Conservation (phyloP, 768 basidiomycete genomes). For the Suillus decipiens region DNA sequence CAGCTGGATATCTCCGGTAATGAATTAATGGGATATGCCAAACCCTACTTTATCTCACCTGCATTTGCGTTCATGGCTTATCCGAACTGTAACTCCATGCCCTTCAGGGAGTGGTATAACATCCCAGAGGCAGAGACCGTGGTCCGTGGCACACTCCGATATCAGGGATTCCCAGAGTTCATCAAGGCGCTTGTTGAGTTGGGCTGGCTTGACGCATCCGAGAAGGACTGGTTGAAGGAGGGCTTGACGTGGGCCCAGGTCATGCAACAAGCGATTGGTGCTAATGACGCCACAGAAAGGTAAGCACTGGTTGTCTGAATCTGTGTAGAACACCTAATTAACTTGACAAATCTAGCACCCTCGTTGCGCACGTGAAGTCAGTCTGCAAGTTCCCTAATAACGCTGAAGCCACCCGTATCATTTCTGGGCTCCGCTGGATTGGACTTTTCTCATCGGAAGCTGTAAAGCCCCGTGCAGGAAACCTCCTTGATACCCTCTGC, state of each 20-base stretch:
- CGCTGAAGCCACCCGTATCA: constrained; percentile 71
- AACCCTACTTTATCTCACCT: constrained; percentile 93
- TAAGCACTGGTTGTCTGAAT: constrained; percentile 30
- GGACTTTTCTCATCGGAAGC: constrained; percentile 82
- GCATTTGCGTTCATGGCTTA: constrained; percentile 97
- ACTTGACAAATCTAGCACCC: constrained; percentile 47
- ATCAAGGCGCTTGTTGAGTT: constrained; percentile 84
- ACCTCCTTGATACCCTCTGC: constrained; percentile 93
- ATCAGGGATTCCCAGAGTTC: constrained; percentile 97
- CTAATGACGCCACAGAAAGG: constrained; percentile 70
- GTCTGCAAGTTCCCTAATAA: constrained; percentile 74
- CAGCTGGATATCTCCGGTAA: constrained; percentile 68
- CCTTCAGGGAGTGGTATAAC: constrained; percentile 88
- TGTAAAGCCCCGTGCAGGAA: constrained; percentile 62
- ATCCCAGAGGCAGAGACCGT: constrained; percentile 94
- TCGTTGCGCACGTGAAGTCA: constrained; percentile 69
- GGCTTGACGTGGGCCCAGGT: constrained; percentile 84
- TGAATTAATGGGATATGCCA: constrained; percentile 88
- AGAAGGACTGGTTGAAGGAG: constrained; percentile 76
- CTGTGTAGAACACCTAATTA: constrained; percentile 4
- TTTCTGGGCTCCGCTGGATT: constrained; percentile 91
- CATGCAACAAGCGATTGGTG: constrained; percentile 72
- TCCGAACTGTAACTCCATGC: constrained; percentile 92
- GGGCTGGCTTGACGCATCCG: constrained; percentile 78
- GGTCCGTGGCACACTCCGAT: constrained; percentile 90